Evolutionary conservation across 2,329 filamentous ascomycete species (phyloP), one percentile per base, ranked within the genome.

Genomic region (Cytospora leucostoma): DNA sequence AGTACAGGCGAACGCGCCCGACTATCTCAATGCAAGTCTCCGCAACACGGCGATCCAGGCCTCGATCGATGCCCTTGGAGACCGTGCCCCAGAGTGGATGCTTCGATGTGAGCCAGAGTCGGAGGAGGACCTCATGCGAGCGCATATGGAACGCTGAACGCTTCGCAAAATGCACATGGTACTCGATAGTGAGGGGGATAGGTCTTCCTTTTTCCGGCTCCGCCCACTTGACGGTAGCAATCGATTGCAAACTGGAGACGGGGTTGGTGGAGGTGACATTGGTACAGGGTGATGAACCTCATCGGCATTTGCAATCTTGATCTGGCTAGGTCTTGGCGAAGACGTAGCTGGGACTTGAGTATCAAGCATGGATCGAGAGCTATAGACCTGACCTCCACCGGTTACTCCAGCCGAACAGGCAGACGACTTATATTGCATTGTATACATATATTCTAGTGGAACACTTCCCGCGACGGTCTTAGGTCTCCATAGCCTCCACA

Each of bases 401-500:
- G n/a, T n/a, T n/a, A n/a, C n/a, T n/a, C n/a, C n/a, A n/a, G n/a
- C n/a, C n/a, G n/a, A n/a, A n/a, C n/a, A n/a, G n/a, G n/a, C n/a
- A n/a, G n/a, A n/a, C n/a, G n/a, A n/a, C n/a, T n/a, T n/a, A n/a
- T n/a, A n/a, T n/a, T n/a, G n/a, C n/a, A n/a, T n/a, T n/a, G n/a
- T n/a, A n/a, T n/a, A n/a, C n/a, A n/a, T n/a, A n/a, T n/a, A n/a
- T n/a, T n/a, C n/a, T n/a, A n/a, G n/a, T n/a, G n/a, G n/a, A n/a
- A n/a, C n/a, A n/a, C n/a, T n/a, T n/a, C n/a, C n/a, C n/a, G n/a
- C n/a, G n/a, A n/a, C n/a, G n/a, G n/a, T n/a, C n/a, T n/a, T n/a
- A n/a, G n/a, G n/a, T n/a, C n/a, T 57, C 56, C 40, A 65, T 58
- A 4, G 79, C 79, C 67, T 85, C 81, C 0, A 78, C 73, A 17